These are phyloP conservation scores for Przewalskia tangutica DNA, from an alignment of 257 asterid genomes.

Conservation along the genomic window DNA sequence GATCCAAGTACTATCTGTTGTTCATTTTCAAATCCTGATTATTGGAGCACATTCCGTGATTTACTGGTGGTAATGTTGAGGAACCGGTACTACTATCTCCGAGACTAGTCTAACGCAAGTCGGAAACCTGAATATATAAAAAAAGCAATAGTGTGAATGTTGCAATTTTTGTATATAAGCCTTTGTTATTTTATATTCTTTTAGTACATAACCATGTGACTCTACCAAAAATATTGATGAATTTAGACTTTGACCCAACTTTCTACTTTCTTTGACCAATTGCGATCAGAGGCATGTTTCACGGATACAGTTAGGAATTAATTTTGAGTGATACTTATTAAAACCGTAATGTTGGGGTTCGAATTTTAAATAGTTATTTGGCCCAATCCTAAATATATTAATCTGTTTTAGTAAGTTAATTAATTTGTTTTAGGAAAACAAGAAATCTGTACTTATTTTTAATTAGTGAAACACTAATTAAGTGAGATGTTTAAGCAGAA, in stretches of 20 bases:
- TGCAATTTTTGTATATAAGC: not conserved
- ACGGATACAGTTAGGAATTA: not conserved
- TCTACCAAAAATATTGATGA: not conserved
- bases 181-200: not conserved
- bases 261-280: not conserved
- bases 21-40: too few species aligned
- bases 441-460: not conserved
- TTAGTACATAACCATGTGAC: conserved; percentile 4
- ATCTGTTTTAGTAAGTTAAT: not conserved
- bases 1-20: too few species aligned
- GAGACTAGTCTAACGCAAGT: too few species aligned
- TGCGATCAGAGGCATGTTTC: not conserved
- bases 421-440: not conserved
- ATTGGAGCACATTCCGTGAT: too few species aligned
- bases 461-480: not conserved
- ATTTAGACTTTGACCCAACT: not conserved
- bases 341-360: not conserved
- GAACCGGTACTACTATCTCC: too few species aligned
- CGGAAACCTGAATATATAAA: too few species aligned
- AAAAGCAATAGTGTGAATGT: not conserved
- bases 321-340: not conserved
- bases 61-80: too few species aligned
- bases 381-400: not conserved
- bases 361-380: too few species aligned
- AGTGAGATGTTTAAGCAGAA: not conserved